Conservation (phyloP, 441 rosid genomes). For the Gossypium schwendimanii region DNA sequence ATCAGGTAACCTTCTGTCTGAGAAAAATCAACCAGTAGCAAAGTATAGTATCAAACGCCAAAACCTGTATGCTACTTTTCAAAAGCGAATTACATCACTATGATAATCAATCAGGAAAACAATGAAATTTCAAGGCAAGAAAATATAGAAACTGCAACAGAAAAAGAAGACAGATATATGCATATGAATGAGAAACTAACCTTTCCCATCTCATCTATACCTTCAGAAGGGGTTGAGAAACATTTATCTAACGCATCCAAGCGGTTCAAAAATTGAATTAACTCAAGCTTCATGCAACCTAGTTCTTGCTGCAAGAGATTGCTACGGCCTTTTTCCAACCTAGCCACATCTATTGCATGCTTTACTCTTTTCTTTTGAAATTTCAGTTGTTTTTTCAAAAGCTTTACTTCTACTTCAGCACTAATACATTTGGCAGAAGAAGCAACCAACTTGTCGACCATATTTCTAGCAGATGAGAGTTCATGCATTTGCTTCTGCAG, state of each 20-base stretch:
- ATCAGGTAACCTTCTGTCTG: slow-evolving; percentile 22
- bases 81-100: slow-evolving; percentile 12
- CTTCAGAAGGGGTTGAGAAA: slow-evolving; percentile 33
- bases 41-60: slow-evolving; percentile 24
- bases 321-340: slow-evolving; percentile 44
- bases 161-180: not conserved
- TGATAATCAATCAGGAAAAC: slow-evolving; percentile 7
- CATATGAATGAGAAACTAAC: slow-evolving; percentile 24
- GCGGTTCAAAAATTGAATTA: slow-evolving; percentile 41
- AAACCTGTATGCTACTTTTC: slow-evolving; percentile 18
- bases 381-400: slow-evolving; percentile 58
- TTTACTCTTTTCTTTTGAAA: slow-evolving; percentile 48
- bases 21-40: slow-evolving; percentile 21
- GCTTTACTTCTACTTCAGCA: slow-evolving; percentile 37
- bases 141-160: not conserved
- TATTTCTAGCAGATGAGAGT: slow-evolving; percentile 29
- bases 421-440: slow-evolving; percentile 25
- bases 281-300: slow-evolving; percentile 47
- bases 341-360: slow-evolving; percentile 50
- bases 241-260: slow-evolving; percentile 41
- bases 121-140: not conserved
- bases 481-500: slow-evolving; percentile 35
- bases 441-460: slow-evolving; percentile 16
- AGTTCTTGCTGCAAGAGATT: slow-evolving; percentile 46
- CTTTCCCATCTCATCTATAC: slow-evolving; percentile 42